Base-by-base conservation (phyloP, 1,284 basidiomycete species). In the Chalciporus sp. region DNA sequence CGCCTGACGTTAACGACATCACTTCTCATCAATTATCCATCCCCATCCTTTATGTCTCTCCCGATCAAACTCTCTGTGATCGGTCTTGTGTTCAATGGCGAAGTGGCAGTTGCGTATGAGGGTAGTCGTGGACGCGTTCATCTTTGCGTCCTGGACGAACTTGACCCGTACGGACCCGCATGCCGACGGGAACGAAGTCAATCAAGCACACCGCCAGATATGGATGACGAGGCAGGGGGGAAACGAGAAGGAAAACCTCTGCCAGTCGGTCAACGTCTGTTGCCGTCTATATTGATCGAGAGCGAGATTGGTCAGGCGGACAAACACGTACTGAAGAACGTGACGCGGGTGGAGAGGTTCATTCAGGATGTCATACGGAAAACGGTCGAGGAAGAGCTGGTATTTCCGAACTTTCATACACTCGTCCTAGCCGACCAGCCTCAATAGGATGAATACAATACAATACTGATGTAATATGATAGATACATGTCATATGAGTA, bases 231-330 rank as follows among this genome's bases (percentile, higher is more conserved):
- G 29, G 66, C 68, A 31, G 71, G 58, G 3, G 55, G 65, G 49
- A 72, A 59, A 55, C 71, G 74, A n/a, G 71, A 70, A 16, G 71
- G 76, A 9, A 90, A 90, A 63, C 83, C 83, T 28, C 71, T 88
- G 16, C 86, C 92, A 0, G 79, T 92, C 3, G 96, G 95, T 0
- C 85, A 92, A 63, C 82, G 92, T 23, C 75, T 99, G 27, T 75
- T 99, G n/a, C 93, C 93, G 1, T 84, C 85, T n/a, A 89, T 98
- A 53, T 84, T 88, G 61, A 95, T 99, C 67, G 96, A 99, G 72
- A 94, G 90, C 67, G 94, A 97, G 74, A 96, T 99, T 49, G 97
- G 97, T 1, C 93, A 98, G 76, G 79, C 89, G 27, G 95, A 98
- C 69, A 97, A 95, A 61, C 95, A 98, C 75, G 92, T 97, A 3